Conservation (phyloP, 345 rosid species). For the Noccaea bulbosa region DNA sequence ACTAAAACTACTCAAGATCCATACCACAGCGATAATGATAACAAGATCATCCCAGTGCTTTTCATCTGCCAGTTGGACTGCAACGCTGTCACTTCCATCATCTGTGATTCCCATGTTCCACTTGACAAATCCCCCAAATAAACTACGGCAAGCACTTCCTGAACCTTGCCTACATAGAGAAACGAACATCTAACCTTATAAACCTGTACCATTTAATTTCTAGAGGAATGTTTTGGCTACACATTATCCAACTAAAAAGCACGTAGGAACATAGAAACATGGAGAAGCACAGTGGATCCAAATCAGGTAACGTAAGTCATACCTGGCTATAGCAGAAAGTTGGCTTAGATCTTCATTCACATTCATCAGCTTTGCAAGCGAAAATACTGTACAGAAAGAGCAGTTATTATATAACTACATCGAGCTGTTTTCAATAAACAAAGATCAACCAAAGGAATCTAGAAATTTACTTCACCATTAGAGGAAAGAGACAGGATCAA, state of each 20-base stretch:
- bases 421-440: constrained; percentile 10
- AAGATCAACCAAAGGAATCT: not conserved
- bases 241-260: not conserved
- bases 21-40: constrained; percentile 90
- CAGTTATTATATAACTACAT: not conserved
- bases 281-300: not conserved
- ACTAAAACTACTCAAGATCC: constrained; percentile 26
- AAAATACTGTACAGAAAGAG: constrained; percentile 55
- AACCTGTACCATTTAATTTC: not conserved
- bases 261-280: not conserved
- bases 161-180: constrained; percentile 81
- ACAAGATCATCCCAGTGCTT: constrained; percentile 95
- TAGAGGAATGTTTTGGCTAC: not conserved
- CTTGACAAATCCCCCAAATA: constrained; percentile 93
- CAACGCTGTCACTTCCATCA: constrained; percentile 88
- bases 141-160: constrained; percentile 98
- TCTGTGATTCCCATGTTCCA: constrained; percentile 89
- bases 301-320: constrained; percentile 3
- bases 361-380: constrained; percentile 94
- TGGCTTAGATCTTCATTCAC: constrained; percentile 75
- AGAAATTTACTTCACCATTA: not conserved
- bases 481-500: constrained; percentile 8
- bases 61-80: constrained; percentile 89
- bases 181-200: constrained; percentile 29
- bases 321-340: constrained; percentile 97